Base-by-base conservation (phyloP, 140 eudicot genomes). In the Senecio squalidus region DNA sequence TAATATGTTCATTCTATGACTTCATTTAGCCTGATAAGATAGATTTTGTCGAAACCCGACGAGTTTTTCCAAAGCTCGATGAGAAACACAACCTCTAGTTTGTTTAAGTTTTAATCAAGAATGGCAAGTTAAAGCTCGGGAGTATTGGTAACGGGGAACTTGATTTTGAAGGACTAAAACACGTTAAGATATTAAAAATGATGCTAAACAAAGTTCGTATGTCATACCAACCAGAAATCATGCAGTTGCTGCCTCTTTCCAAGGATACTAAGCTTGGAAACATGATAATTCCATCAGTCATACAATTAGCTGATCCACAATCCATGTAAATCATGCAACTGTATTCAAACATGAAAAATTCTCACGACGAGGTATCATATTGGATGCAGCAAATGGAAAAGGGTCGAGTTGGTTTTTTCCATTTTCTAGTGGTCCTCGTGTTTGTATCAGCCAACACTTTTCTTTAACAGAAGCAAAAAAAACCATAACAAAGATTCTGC, bases 41-140 rank as follows among this genome's bases (percentile, higher is more conserved):
- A n/a, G n/a, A n/a, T n/a, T n/a, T n/a, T n/a, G n/a, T n/a, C n/a
- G n/a, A n/a, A n/a, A n/a, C n/a, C n/a, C n/a, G n/a, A n/a, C n/a
- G n/a, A n/a, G n/a, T n/a, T 66, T 73, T 30, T 73, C 65, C 43
- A 4, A 58, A 0, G 78, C 73, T 2, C 68, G 78, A 50, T 72
- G 68, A 0, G 73, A 73, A n/a, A 73, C 78, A 30, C 82, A 67
- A 73, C 78, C 41, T 66, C 64, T n/a, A 73, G 61, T 72, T 29
- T 72, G 71, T 64, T 51, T 72, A 29, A 50, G 78, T 53, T 27
- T 58, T 47, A 50, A 73, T 58, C 68, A 58, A 47, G 46, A 73
- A 64, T 73, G 78, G 73, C 58, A 65, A 58, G 23, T 3, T 28
- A 55, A 14, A 27, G 73, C 73, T 8, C 67, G 68, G 22, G 64